phyloP scores from a whole-genome alignment of 129 eudicot species.

The Centaurea solstitialis region DNA sequence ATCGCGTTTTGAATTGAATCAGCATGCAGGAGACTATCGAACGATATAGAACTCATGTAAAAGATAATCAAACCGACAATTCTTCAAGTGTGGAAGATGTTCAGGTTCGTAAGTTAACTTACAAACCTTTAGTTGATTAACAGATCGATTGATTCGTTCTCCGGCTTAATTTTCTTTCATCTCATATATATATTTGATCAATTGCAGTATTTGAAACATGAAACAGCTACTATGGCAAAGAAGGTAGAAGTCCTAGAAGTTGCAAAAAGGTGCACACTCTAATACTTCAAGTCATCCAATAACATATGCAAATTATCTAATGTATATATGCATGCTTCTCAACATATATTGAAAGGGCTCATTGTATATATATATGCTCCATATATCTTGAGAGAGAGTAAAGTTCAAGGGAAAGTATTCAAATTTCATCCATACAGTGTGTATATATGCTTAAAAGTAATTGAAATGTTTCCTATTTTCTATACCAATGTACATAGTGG shows the following conservation, averaged over 20 bases:
- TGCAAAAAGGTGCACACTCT: constrained; percentile 61
- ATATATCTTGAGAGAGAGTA: no score
- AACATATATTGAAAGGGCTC: no score
- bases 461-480: no score
- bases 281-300: neutral
- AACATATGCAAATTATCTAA: neutral
- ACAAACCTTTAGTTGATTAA: neutral
- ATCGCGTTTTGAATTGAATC: constrained; percentile 27
- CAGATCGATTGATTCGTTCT: neutral
- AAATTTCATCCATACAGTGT: no score
- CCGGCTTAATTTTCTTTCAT: neutral
- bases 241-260: constrained; percentile 79
- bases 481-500: no score
- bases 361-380: no score
- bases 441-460: no score
- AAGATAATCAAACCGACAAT: constrained; percentile 55
- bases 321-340: neutral
- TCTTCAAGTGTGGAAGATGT: constrained; percentile 51
- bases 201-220: constrained; percentile 75
- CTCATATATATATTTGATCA: neutral
- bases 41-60: constrained; percentile 64
- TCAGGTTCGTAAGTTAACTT: constrained; percentile 45
- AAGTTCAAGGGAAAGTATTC: no score
- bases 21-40: constrained; percentile 87
- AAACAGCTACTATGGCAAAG: constrained; percentile 75